Base-by-base conservation (phyloP, 345 rosid species). In the Arabidopsis thaliana region DNA sequence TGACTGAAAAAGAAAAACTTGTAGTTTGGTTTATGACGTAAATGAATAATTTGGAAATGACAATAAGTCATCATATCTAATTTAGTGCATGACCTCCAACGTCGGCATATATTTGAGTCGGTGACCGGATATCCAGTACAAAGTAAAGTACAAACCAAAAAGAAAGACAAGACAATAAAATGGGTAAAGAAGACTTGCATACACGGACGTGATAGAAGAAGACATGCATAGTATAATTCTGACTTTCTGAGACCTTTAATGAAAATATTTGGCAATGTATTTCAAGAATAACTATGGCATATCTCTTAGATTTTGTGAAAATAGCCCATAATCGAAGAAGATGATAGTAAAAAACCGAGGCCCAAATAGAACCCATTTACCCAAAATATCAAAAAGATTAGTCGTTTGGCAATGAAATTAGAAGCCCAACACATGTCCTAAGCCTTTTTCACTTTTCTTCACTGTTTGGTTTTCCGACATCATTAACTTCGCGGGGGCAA, bases 361-460 rank as follows among this genome's bases (percentile, higher is more conserved):
- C 72, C 78, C 72, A 65, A 46, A 46, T 7, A 1, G 9, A 62
- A 60, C 33, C 6, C 14, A 36, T 14, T 32, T 1, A 23, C 12
- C 41, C 20, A 24, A 38, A 16, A 41, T 52, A 34, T 12, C 44
- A 1, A 23, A 10, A 40, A 44, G 3, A 14, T 44, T 44, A 5
- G 49, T 14, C 1, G 49, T 16, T 46, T 33, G 4, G 0, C 6
- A 36, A 23, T 37, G n/a, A 38, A 45, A 8, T 12, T 7, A 0
- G 4, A 66, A 68, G 69, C 64, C 79, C 79, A 75, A 67, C n/a
- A 75, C 23, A 58, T 66, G 5, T 57, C 78, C 10, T 0, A 66
- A 67, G 22, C 34, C 1, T 41, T 61, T 56, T 8, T 51, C 33
- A 11, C n/a, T 51, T 69, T 61, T 51, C 23, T 25, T 49, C 74